Evolutionary conservation across 2,329 filamentous ascomycete species (phyloP).

Genomic region (Amesomyces nigricolor): DNA sequence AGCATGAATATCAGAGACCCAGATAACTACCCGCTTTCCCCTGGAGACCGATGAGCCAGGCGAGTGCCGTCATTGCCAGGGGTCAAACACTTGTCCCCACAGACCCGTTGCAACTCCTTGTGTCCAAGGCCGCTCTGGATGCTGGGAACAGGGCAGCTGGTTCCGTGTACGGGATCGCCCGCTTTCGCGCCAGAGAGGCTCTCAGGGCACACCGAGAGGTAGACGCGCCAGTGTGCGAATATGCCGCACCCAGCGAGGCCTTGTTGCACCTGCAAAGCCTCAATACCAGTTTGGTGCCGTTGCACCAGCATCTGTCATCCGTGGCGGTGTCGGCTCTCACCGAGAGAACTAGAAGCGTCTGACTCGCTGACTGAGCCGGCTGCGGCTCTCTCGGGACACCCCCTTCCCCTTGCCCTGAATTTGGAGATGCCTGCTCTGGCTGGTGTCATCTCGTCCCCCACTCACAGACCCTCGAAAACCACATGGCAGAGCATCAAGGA

Average conservation of each 20-base stretch:
- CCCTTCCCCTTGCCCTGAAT: conserved; percentile 12
- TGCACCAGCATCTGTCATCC: conserved; percentile 15
- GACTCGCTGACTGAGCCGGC: conserved; percentile 30
- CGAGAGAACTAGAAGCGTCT: conserved; percentile 13
- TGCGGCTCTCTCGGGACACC: conserved; percentile 15
- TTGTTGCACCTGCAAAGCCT: conserved; percentile 26
- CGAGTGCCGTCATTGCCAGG: conserved; percentile 21
- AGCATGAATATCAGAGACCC: neutral
- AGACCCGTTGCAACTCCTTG: conserved; percentile 5
- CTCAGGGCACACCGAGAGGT: conserved; percentile 15
- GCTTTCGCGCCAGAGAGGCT: conserved; percentile 1
- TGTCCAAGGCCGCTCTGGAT: neutral
- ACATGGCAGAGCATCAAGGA: conserved; percentile 31
- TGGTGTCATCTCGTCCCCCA: conserved; percentile 19
- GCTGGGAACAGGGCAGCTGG: neutral
- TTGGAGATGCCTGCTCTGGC: conserved; percentile 16
- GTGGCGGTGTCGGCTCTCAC: too few relatives aligned
- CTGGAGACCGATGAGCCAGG: conserved; percentile 13
- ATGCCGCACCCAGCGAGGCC: conserved; percentile 21
- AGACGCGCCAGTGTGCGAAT: conserved; percentile 24
- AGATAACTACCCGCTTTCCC: neutral
- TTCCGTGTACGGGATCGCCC: conserved; percentile 20
- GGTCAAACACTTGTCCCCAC: conserved; percentile 8
- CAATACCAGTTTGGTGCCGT: neutral
- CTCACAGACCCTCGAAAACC: conserved; percentile 26